Base-by-base conservation (phyloP, 345 rosid species). In the Heritiera littoralis region DNA sequence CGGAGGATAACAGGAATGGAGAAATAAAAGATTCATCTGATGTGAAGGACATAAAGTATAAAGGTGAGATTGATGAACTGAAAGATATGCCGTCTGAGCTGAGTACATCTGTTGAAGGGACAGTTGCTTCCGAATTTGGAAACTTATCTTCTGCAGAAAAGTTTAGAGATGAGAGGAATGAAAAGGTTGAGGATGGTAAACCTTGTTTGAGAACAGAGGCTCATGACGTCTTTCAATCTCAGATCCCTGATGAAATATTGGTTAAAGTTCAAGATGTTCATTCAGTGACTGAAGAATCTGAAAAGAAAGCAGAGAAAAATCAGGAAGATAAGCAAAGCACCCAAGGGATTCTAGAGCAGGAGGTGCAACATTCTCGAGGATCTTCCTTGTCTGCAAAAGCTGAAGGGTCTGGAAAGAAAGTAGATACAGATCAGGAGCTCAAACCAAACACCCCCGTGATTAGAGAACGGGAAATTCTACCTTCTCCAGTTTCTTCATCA, bases 401-500 rank as follows among this genome's bases (percentile, higher is more conserved):
- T 60, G 80, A 59, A 68, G 78, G 8, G 59, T 45, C 78, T 49
- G 76, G 48, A 76, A 82, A 83, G 78, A 84, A 80, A 83, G 79
- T 56, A 67, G 51, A 23, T 76, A 80, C 65, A 68, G 68, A 17
- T 14, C 86, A 51, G 64, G 86, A 80, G 46, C 71, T 75, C 80
- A 83, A 87, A 74, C 78, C 74, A 43, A 83, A 13, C 48, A 18
- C 52, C 51, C 81, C 80, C 43, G 76, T 75, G 69, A 84, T 66
- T 72, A 79, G 80, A 75, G 83, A 80, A 73, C 20, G 72, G n/a
- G 86, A 85, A 74, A 78, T 28, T 80, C 32, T 43, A 28, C 72
- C 72, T 77, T 59, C 76, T 30, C 72, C 74, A 6, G 72, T 75
- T 49, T 84, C 80, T 64, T 80, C 90, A 52, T 81, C 92, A 40